Conservation (phyloP, 805 yeast genomes). For the Pichia deserticola region DNA sequence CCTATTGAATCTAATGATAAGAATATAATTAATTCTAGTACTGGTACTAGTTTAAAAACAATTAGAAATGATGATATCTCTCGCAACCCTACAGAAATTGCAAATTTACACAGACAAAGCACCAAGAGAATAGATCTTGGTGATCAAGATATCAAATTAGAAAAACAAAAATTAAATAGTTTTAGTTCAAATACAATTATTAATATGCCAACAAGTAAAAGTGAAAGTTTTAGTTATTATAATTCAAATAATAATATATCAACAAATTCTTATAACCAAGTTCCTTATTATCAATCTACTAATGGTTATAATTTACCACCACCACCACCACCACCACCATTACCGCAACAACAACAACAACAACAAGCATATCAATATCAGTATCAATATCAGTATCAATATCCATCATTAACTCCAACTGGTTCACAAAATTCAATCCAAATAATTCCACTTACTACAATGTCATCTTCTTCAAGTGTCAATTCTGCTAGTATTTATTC, state of each 20-base stretch:
- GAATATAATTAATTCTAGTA: not conserved
- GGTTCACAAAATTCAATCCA: not conserved
- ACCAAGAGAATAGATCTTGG: constrained; percentile 1
- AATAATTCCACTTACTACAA: too few species aligned
- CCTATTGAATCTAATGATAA: not conserved
- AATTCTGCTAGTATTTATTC: not conserved
- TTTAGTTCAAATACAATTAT: not conserved
- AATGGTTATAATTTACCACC: not conserved
- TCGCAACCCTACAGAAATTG: constrained; percentile 1
- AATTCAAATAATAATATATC: not conserved
- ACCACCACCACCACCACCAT: not conserved
- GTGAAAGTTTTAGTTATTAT: not conserved
- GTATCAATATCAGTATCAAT: not conserved
- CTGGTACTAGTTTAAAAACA: not conserved
- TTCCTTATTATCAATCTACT: not conserved
- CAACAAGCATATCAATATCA: not conserved
- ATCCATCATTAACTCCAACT: not conserved
- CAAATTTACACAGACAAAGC: not conserved
- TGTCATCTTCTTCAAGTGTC: not conserved
- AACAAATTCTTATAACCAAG: not conserved
- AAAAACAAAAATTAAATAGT: not conserved
- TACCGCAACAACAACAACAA: not conserved
- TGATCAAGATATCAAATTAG: not conserved
- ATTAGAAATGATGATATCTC: not conserved
- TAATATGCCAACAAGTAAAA: not conserved